Conservation (phyloP, 169 alveolate genomes). For the Cyclospora cayetanensis region DNA sequence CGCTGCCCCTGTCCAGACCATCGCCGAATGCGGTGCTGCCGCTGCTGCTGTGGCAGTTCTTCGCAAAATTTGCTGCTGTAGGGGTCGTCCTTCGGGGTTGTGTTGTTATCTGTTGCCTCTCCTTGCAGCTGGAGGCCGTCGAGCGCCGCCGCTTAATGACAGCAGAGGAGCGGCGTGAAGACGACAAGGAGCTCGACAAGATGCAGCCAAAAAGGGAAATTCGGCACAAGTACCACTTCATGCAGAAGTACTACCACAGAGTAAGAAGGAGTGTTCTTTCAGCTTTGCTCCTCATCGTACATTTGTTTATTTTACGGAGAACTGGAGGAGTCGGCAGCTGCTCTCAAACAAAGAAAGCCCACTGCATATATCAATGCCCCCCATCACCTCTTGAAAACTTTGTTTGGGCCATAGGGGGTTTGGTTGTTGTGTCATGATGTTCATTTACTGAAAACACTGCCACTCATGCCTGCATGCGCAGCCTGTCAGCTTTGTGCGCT, state of each 20-base stretch:
- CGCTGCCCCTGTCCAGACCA: background rate
- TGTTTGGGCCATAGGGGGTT: too few relatives aligned
- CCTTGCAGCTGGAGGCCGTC: conserved; percentile 78
- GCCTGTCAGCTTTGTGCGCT: too few relatives aligned
- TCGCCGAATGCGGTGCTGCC: background rate
- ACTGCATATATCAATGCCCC: too few relatives aligned
- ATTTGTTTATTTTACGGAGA: background rate
- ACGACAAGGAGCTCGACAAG: conserved; percentile 77
- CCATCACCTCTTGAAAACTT: too few relatives aligned
- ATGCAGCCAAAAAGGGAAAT: conserved; percentile 76
- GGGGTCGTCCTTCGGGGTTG: background rate
- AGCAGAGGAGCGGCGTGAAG: conserved; percentile 79
- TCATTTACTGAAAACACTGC: background rate
- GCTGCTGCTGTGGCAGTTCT: background rate
- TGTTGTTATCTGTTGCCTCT: background rate
- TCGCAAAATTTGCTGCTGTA: background rate
- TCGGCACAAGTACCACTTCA: conserved; percentile 79
- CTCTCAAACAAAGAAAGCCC: background rate
- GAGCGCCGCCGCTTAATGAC: conserved; percentile 81
- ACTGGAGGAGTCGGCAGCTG: background rate
- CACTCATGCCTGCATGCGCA: background rate
- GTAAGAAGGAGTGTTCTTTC: background rate
- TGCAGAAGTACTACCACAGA: conserved; percentile 89
- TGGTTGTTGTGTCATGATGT: too few relatives aligned
- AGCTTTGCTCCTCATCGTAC: too few relatives aligned